Evolutionary conservation across 371 early-diverging fungal species (phyloP), one percentile per base, ranked within the genome.

Genomic region (Encephalitozoon romaleae): DNA sequence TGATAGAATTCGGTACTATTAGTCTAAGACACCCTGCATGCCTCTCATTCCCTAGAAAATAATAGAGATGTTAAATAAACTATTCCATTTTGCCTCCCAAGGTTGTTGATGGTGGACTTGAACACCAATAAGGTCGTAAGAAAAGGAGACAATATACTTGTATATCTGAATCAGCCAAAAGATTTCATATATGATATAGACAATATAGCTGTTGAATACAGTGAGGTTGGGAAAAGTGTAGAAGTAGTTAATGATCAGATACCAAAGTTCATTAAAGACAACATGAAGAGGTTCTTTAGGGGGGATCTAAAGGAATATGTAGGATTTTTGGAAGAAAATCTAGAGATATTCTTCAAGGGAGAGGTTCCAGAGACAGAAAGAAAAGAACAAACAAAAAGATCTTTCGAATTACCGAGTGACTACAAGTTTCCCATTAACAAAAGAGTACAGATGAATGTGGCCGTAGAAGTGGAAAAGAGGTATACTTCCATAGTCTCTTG

Each of bases 161-260:
- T 65, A 18, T 76, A 79, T 78, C 6, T 69, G 18, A 81, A 80
- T 38, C 41, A 65, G 9, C 70, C 77, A 28, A 9, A 54, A 12
- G 68, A 74, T 55, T 84, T 77, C 28, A 70, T 78, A 49, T 84
- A 76, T 69, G 78, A 78, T 52, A 72, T 84, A 30, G 21, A 34
- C 21, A 32, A 49, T 30, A 43, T 84, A 21, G 55, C 49, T 4
- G 38, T 84, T 9, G 51, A 64, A 55, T 84, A 78, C 63, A 70
- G 77, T 49, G 38, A 51, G 38, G 42, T 59, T 18, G 18, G 18
- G 25, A 69, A 81, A 34, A 59, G 38, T 15, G 64, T 80, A 4
- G 38, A 18, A 23, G 49, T 81, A 9, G 15, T 73, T 26, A 64
- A 59, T 25, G 75, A 80, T 39, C 66, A 74, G 28, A 75, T 79